Base-by-base conservation (phyloP, 2,329 filamentous ascomycete species). In the Talaromyces sp. region DNA sequence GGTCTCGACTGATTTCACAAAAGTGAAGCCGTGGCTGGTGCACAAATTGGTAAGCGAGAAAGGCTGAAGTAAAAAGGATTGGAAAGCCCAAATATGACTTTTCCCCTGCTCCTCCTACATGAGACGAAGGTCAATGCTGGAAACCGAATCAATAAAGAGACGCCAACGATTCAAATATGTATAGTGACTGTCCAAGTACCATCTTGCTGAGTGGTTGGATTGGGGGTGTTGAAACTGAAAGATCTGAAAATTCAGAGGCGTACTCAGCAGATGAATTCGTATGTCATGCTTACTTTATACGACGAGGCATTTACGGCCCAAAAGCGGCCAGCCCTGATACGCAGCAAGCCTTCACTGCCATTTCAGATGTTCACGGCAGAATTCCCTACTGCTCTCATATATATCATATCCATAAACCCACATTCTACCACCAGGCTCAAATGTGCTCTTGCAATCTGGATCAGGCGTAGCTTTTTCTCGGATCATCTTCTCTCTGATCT, bases 341-440 rank as follows among this genome's bases (percentile, higher is more conserved):
- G 7, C 11, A 52, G 48, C 48, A 35, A 54, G 27, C 27, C 50
- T 7, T 54, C 50, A 35, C 27, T 19, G 27, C 27, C 27, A 54
- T 54, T 9, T 24, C 8, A 54, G 7, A 54, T 54, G 50, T 54
- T 54, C 50, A 54, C 27, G 27, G 35, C 50, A 54, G 27, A 54
- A 54, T 19, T 54, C 19, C 14, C 50, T 54, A 54, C 50, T 54
- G 14, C 19, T 11, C 50, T 54, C 50, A n/a, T 33, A 54, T 33
- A 54, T 54, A 54, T 54, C 50, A 54, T 54, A 54, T 35, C 50
- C 50, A 33, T 54, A 54, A 16, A 54, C 50, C 50, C 50, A 54
- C 50, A 54, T 54, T 54, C 50, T 33, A 35, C 50, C 50, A 54
- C 50, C 50, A 33, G 50, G 50, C 50, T 54, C 50, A 35, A 54